Conservation (phyloP, 2,329 filamentous ascomycete species). For the Xylariaceae sp. region DNA sequence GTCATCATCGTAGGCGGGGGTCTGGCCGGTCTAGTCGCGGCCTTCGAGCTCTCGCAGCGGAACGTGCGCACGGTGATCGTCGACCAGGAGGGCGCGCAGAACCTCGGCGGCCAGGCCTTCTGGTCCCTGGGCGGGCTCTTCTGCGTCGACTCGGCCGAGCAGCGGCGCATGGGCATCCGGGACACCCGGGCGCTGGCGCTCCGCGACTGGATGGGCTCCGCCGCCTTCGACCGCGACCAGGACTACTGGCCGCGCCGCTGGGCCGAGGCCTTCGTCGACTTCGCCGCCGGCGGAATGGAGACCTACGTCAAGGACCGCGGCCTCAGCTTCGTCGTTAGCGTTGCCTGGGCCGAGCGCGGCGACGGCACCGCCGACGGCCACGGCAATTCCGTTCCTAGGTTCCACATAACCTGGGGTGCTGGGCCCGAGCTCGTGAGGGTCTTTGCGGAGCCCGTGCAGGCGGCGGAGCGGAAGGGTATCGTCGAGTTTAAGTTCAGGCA, state of each 20-base stretch:
- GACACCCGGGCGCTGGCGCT: constrained; percentile 60
- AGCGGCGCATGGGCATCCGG: constrained; percentile 60
- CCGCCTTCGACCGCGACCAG: constrained; percentile 59
- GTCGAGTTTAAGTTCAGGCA: constrained; percentile 61
- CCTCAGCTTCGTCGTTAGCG: constrained; percentile 54
- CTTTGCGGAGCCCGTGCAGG: constrained; percentile 58
- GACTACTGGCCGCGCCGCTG: constrained; percentile 62
- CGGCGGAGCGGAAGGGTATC: constrained; percentile 54
- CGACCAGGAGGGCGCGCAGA: constrained; percentile 61
- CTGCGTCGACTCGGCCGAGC: constrained; percentile 58
- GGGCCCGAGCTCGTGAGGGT: constrained; percentile 62
- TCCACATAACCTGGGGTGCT: constrained; percentile 64
- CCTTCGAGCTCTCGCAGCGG: constrained; percentile 57
- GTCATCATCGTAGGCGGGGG: constrained; percentile 61
- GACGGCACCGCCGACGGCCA: constrained; percentile 58
- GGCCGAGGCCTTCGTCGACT: constrained; percentile 67
- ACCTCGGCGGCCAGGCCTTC: constrained; percentile 64
- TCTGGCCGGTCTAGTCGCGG: constrained; percentile 62
- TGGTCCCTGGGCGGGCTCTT: constrained; percentile 67
- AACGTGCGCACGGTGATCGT: constrained; percentile 54
- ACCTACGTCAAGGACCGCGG: constrained; percentile 57
- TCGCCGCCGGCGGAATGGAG: constrained; percentile 62
- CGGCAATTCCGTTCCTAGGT: constrained; percentile 65
- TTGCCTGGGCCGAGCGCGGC: constrained; percentile 65
- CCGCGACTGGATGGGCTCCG: constrained; percentile 61